Evolutionary conservation across 768 basidiomycete genomes (phyloP).

Genomic region (Paxillus rubicundulus): DNA sequence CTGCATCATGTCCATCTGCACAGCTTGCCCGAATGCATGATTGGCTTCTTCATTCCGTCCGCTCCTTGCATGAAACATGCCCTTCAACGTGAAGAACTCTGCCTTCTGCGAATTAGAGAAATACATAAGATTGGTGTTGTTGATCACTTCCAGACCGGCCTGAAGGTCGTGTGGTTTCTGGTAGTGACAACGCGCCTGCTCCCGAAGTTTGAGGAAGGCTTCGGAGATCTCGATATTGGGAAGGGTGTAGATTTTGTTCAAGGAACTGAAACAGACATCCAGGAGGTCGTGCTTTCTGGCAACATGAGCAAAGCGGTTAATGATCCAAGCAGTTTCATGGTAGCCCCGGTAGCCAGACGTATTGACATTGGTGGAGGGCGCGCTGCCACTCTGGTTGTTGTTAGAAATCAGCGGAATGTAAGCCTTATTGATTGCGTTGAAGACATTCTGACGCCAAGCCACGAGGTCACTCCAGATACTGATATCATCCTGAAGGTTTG

Average conservation of each 20-base stretch:
- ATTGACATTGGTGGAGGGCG: conserved; percentile 57
- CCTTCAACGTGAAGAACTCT: conserved; percentile 97
- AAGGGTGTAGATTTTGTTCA: conserved; percentile 97
- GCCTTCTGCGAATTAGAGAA: conserved; percentile 94
- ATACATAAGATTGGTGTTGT: conserved; percentile 98
- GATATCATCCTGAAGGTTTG: conserved; percentile 95
- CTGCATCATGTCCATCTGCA: conserved; percentile 92
- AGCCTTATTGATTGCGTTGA: conserved; percentile 93
- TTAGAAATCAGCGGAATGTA: conserved; percentile 86
- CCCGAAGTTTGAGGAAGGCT: conserved; percentile 96
- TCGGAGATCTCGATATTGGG: conserved; percentile 99
- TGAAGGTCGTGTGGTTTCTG: conserved; percentile 92
- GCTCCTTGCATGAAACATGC: conserved; percentile 93
- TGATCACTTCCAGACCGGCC: conserved; percentile 96
- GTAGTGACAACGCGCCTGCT: conserved; percentile 98
- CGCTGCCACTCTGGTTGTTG: conserved; percentile 48
- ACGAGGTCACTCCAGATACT: conserved; percentile 99
- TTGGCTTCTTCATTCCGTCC: conserved; percentile 88
- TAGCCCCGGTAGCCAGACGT: conserved; percentile 94
- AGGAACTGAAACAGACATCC: conserved; percentile 91
- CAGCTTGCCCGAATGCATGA: conserved; percentile 88
- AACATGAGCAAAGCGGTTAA: conserved; percentile 98
- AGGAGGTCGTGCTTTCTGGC: conserved; percentile 95
- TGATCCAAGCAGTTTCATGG: conserved; percentile 99
- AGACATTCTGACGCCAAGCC: conserved; percentile 98